Percentiles rank a stretch among this genome's conserved stretches.
phyloP scores from a whole-genome alignment of 768 basidiomycete genomes.

The Suillus alpinus region DNA sequence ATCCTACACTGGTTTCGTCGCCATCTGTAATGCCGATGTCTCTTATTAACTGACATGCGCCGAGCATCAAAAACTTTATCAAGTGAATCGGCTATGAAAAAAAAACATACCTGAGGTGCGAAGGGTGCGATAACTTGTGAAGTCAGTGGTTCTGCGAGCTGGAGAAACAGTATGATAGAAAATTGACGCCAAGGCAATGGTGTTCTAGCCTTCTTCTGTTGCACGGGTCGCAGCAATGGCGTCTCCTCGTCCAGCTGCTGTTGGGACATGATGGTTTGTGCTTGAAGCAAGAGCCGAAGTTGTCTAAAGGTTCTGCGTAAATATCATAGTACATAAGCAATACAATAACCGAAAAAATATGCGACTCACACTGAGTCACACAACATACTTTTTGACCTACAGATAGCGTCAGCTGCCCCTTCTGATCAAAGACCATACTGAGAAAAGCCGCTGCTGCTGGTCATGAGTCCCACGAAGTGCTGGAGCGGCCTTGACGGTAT shows the following conservation, averaged over 20 bases:
- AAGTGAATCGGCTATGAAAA: background rate
- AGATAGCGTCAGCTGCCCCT: background rate
- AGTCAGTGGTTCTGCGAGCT: slow-evolving; percentile 75
- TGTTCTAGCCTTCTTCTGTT: slow-evolving; percentile 41
- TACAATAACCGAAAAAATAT: background rate
- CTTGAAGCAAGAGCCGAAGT: slow-evolving; percentile 2
- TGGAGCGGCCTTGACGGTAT: background rate
- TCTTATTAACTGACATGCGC: slow-evolving; percentile 50
- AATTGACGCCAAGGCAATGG: slow-evolving; percentile 73
- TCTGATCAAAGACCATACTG: background rate
- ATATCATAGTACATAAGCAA: background rate
- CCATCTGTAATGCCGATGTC: slow-evolving; percentile 68
- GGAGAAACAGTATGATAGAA: slow-evolving; percentile 65
- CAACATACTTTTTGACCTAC: too few relatives aligned
- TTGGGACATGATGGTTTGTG: slow-evolving; percentile 20
- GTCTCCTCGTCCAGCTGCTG: slow-evolving; percentile 55
- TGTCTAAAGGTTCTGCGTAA: background rate
- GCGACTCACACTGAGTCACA: background rate
- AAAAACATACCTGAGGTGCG: slow-evolving; percentile 56
- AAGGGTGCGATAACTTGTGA: slow-evolving; percentile 77
- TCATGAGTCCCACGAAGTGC: background rate
- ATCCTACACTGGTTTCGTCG: slow-evolving; percentile 67
- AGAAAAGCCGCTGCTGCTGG: background rate
- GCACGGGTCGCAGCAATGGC: slow-evolving; percentile 43
- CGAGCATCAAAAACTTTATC: background rate